Evolutionary conservation across 176 grass and related monocot species (phyloP), one percentile per base, ranked within the genome.

Genomic region (Oryza nivara): DNA sequence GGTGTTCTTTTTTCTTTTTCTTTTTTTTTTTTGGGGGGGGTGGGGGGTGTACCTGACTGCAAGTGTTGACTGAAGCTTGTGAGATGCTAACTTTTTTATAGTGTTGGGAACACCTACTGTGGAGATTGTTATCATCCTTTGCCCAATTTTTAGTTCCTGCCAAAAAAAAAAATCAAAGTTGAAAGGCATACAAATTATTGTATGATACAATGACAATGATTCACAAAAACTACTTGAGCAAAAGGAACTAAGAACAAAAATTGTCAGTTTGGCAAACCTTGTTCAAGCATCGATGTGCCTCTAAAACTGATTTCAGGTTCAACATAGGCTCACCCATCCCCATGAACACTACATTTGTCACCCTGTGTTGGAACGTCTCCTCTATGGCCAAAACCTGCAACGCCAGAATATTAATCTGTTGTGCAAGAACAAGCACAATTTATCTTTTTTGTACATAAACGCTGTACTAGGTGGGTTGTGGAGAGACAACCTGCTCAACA

Each of bases 91-190:
- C 88, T 90, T 95, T 73, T 93, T 95, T 76, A 95, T 95, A 2
- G 92, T 95, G 72, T 93, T 98, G 47, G 96, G 96, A 82, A 98
- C 96, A 70, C 96, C 96, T 32, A 98, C 93, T 74, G 96, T 98
- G 15, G 96, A 98, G 82, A 98, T 98, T 67, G 96, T 95, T 80
- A 95, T 98, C 95, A 98, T 98, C 85, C 96, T 95, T 92, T 98
- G 93, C 60, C 93, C 96, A 85, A 98, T 92, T 90, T 88, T 90
- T 25, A 98, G 86, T 81, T 98, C 93, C 96, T 98, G 80, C 7
- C 36, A 75, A 26, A 67, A 3, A 1, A 1, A 0, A 79, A 49
- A 45, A 16, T 0, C 46, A 78, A 78, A 0, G 13, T 58, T 19
- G 35, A 78, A 58, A 58, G 19, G 17, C 54, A 58, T 11, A 3